Evolutionary conservation across 2,329 filamentous ascomycete species (phyloP).

Genomic region (Calonectria honghensis): DNA sequence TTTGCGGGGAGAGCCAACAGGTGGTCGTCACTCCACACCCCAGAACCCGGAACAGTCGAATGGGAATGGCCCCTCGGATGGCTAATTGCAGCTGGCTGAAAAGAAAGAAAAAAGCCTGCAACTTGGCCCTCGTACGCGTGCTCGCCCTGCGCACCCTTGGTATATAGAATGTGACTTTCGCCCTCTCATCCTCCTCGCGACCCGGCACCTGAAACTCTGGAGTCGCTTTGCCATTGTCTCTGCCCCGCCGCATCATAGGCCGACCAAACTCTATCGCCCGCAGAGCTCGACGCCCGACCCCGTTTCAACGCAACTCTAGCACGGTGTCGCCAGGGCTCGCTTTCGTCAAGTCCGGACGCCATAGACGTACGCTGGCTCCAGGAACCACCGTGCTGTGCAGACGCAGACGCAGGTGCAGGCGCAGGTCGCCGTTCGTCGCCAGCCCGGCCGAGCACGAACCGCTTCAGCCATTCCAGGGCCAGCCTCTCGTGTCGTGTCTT

Average conservation of each 20-base stretch:
- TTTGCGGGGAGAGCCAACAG: constrained; percentile 51
- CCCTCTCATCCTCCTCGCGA: constrained; percentile 46
- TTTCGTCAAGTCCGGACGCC: constrained; percentile 29
- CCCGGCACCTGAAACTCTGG: constrained; percentile 49
- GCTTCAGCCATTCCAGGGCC: constrained; percentile 2
- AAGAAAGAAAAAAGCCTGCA: constrained; percentile 17
- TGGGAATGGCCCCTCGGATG: constrained; percentile 44
- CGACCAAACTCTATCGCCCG: constrained; percentile 38
- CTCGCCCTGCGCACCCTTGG: constrained; percentile 33
- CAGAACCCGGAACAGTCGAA: constrained; percentile 47
- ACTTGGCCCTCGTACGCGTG: constrained; percentile 3
- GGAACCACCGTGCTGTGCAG: constrained; percentile 20
- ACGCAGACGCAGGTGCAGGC: constrained; percentile 18
- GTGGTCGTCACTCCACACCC: constrained; percentile 52
- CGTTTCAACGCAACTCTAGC: constrained; percentile 41
- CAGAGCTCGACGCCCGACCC: constrained; percentile 32
- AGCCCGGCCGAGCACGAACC: constrained; percentile 35
- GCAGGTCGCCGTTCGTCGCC: constrained; percentile 33
- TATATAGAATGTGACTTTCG: constrained; percentile 55
- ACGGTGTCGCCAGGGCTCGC: constrained; percentile 26
- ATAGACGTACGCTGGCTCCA: constrained; percentile 1
- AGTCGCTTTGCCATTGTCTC: constrained; percentile 39
- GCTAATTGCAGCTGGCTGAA: constrained; percentile 40
- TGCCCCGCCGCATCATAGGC: constrained; percentile 41
- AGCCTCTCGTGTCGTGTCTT: constrained; percentile 23